Evolutionary conservation across 768 basidiomycete species (phyloP), one percentile per base, ranked within the genome.

Genomic region (Tylopilus vinaceipallidus): DNA sequence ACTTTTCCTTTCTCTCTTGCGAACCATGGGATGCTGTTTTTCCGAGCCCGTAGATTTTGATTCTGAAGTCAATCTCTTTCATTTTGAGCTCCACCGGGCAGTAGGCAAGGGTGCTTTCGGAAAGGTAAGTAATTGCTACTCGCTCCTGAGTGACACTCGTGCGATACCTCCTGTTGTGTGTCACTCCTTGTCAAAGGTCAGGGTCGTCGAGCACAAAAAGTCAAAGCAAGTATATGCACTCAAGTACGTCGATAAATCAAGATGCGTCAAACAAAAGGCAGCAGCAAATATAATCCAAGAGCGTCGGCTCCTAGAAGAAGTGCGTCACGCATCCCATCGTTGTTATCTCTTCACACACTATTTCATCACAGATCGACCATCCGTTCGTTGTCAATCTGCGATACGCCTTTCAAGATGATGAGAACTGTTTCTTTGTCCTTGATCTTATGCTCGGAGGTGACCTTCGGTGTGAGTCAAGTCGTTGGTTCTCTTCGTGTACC

Each of bases 41-140:
- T 82, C 83, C 70, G 77, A 90, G 71, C 88, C 88, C 19, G 80
- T 94, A 58, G 91, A 94, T 74, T 91, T 90, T 68, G 84, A 89
- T 55, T 75, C 79, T 40, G 90, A 93, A 55, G 79, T 85, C 69
- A 91, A 83, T 65, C 85, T 99, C 42, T 98, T 88, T 72, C 95
- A 98, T 73, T 99, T 98, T 64, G 91, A 95, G 66, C 86, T 99
- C 40, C 86, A 97, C 65, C 82, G 94, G 41, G 91, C 90, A 19
- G 91, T 98, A 13, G 97, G 97, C 36, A 97, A 93, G 69, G 95
- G 97, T 38, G 93, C 95, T 22, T 99, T 98, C 75, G 95, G 95
- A 68, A 98, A 98, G 84, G 95, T 94, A 47, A 37, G 52, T 67
- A 40, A 47, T 53, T 36, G 35, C 16, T 7, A 26, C 27, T 24